Evolutionary conservation across 306 rosid genomes (phyloP), one percentile per base, ranked within the genome.

Genomic region (Canavalia gladiata): DNA sequence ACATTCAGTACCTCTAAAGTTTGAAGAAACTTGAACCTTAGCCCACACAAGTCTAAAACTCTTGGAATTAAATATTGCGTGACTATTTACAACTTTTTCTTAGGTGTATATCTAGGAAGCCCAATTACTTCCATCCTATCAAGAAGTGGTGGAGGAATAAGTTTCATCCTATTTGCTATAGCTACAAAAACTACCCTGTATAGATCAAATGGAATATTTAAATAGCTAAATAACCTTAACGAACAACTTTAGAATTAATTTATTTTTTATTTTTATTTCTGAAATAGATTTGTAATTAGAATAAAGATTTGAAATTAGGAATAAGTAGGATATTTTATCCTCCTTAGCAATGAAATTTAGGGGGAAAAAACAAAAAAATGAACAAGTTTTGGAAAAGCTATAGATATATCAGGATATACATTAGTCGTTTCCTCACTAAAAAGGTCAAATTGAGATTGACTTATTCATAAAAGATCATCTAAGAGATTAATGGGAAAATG

Each of bases 101-200:
- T 98, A 51, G 98, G 94, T 75, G 97, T 96, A 81, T 93, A 96
- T 83, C 98, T 98, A 77, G 99, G 99, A 85, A 96, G 87, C 87
- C 93, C 99, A 60, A 96, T 96, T 72, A 96, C 97, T 89, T 96
- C 99, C 99, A 96, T 96, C 87, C 99, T 87, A 85, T 96, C 99
- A 47, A 90, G 89, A 68, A 96, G 98, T 78, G 99, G 71, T 8
- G 98, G 94, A 59, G 99, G 97, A 81, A 96, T 93, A 54, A 97
- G 99, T 77, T 96, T 98, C 86, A 89, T 80, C 82, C 94, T 90
- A 86, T 96, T 96, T 75, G 99, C 99, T 18, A 98, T 96, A 72
- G 99, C 94, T 90, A 96, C 98, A 70, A 96, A 96, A 81, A 96
- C 62, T 68, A 93, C 95, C 85, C 87, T 96, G 82, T 98, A 93